phyloP scores from a whole-genome alignment of 768 basidiomycete genomes.

The Suillus brevipes region DNA sequence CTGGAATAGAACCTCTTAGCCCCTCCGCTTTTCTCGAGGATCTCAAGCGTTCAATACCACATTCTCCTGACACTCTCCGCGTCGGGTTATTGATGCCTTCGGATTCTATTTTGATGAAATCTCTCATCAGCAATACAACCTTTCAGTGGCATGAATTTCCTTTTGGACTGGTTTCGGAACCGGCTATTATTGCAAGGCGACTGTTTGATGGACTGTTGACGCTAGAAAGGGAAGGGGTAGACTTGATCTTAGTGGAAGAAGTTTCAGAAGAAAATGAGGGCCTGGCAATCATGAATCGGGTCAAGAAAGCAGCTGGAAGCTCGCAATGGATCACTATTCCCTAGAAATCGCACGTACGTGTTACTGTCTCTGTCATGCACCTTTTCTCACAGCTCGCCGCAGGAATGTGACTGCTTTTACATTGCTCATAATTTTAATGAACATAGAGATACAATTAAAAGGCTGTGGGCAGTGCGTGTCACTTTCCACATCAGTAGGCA shows the following conservation, averaged over 20 bases:
- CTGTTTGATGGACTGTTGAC: conserved; percentile 87
- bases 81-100: conserved; percentile 71
- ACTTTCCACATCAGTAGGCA: background rate
- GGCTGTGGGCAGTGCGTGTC: too few species aligned
- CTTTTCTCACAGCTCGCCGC: background rate
- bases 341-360: conserved; percentile 7
- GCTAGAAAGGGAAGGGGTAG: conserved; percentile 74
- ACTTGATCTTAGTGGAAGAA: conserved; percentile 84
- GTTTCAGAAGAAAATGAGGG: conserved; percentile 80
- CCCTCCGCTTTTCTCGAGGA: conserved; percentile 44
- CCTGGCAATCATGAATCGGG: conserved; percentile 92
- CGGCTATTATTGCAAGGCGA: conserved; percentile 70
- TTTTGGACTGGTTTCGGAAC: conserved; percentile 53
- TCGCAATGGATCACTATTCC: conserved; percentile 30
- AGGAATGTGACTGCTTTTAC: background rate
- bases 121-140: conserved; percentile 31
- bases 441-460: background rate
- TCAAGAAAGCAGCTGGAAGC: conserved; percentile 84
- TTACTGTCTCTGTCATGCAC: background rate
- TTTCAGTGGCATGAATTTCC: conserved; percentile 58
- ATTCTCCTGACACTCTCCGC: conserved; percentile 29
- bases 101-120: conserved; percentile 46
- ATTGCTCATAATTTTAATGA: background rate
- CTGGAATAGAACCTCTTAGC: conserved; percentile 30
- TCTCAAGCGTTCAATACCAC: conserved; percentile 30